phyloP scores from a whole-genome alignment of 1,139 yeast genomes.

The Diutina pseudorugosa region DNA sequence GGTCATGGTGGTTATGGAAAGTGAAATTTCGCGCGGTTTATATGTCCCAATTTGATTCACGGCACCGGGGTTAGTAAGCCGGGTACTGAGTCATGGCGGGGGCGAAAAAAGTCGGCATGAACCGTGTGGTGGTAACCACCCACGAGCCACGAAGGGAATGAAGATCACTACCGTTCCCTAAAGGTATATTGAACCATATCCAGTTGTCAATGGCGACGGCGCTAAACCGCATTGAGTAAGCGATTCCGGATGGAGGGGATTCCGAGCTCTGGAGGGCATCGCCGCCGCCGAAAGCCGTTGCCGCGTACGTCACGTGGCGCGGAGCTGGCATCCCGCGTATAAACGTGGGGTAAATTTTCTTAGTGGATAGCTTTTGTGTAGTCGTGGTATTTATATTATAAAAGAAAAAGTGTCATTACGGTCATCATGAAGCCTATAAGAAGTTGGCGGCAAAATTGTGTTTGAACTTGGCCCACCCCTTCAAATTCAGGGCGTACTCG shows the following conservation, averaged over 20 bases:
- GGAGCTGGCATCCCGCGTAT: background rate
- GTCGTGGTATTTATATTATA: too few relatives aligned
- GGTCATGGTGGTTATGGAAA: conserved; percentile 5
- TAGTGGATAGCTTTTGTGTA: too few relatives aligned
- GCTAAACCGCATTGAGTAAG: background rate
- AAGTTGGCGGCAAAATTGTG: conserved; percentile 19
- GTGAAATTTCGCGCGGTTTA: background rate
- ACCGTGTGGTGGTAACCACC: background rate
- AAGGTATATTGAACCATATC: too few relatives aligned
- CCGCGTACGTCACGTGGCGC: background rate
- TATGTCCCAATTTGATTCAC: background rate
- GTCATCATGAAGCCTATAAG: conserved; percentile 9
- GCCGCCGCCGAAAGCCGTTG: background rate
- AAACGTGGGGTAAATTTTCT: background rate
- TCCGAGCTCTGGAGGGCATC: background rate
- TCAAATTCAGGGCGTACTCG: conserved; percentile 25
- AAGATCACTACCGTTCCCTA: background rate
- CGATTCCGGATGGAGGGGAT: background rate
- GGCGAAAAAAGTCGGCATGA: background rate
- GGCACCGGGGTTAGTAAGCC: background rate
- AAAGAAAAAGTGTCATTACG: background rate
- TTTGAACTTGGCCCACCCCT: conserved; percentile 34
- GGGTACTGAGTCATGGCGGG: background rate
- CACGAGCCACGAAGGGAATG: too few relatives aligned
- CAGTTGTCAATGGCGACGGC: background rate